A percentile compares a stretch with the other conserved stretches of the same genome.
Conservation (phyloP, 2,329 filamentous ascomycete species). For the Nannizziopsis barbatae region DNA sequence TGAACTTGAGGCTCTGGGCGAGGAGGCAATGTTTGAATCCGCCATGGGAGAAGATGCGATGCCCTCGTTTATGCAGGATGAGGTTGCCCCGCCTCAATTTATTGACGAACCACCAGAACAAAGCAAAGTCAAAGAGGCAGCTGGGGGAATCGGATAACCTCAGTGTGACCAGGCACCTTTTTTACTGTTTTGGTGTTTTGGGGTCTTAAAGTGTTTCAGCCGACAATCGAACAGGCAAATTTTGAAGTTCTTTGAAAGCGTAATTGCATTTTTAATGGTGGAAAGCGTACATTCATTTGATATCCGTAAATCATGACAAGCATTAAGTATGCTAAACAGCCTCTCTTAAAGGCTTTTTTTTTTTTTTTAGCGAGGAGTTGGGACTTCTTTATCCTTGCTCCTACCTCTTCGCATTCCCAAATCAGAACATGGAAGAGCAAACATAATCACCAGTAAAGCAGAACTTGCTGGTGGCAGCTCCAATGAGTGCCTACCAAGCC, state of each 20-base stretch:
- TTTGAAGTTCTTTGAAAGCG: too few species aligned
- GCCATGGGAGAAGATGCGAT: conserved; percentile 51
- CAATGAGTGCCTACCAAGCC: too few species aligned
- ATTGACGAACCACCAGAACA: conserved; percentile 78
- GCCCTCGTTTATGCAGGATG: conserved; percentile 82
- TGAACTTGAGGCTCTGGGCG: conserved; percentile 84
- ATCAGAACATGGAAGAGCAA: too few species aligned
- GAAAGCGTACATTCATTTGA: too few species aligned
- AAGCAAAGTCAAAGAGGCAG: conserved; percentile 73
- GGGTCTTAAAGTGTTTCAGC: background rate
- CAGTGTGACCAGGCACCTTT: background rate
- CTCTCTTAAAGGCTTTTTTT: too few species aligned
- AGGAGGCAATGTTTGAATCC: conserved; percentile 82
- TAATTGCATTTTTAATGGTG: too few species aligned
- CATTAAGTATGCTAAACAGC: background rate
- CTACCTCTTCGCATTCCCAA: too few species aligned
- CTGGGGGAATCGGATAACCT: conserved; percentile 26
- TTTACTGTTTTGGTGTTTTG: background rate
- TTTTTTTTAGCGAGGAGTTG: too few species aligned
- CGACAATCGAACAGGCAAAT: too few species aligned
- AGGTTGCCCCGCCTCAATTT: conserved; percentile 70
- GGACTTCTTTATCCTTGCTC: too few species aligned
- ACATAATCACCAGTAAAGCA: too few species aligned
- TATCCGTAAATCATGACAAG: background rate
- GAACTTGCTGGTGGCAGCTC: too few species aligned